These are phyloP conservation scores for Bertia moriformis DNA, from an alignment of 2,329 filamentous ascomycete genomes.

Conservation along the genomic window DNA sequence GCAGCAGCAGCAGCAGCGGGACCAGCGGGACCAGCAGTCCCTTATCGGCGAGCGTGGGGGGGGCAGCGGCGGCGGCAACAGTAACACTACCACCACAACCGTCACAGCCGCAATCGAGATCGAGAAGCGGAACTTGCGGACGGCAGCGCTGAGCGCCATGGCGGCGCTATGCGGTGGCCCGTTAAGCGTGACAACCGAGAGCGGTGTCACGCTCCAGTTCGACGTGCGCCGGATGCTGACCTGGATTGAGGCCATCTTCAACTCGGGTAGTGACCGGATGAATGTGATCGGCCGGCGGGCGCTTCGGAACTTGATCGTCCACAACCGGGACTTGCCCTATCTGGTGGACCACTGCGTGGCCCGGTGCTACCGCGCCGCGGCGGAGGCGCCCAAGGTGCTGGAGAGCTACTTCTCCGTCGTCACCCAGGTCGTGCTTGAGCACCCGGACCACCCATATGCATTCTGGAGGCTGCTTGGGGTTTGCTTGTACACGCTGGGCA, in stretches of 20 bases:
- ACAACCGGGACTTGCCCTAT: conserved; percentile 77
- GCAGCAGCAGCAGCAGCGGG: too few species aligned
- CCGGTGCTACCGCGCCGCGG: conserved; percentile 75
- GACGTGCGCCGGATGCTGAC: conserved; percentile 82
- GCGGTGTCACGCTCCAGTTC: conserved; percentile 72
- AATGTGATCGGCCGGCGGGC: conserved; percentile 80
- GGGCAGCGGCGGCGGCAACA: too few species aligned
- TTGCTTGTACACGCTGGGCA: conserved; percentile 82
- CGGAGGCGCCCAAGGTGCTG: conserved; percentile 67
- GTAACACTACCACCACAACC: too few species aligned
- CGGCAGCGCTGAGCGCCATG: conserved; percentile 87
- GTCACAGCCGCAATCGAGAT: conserved; percentile 88
- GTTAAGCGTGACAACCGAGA: conserved; percentile 76
- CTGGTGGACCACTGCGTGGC: conserved; percentile 80
- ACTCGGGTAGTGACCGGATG: conserved; percentile 76
- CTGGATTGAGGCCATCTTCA: conserved; percentile 94
- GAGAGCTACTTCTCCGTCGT: conserved; percentile 94
- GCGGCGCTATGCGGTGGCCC: conserved; percentile 77
- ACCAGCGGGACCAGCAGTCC: too few species aligned
- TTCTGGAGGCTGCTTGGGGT: conserved; percentile 86
- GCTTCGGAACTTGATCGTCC: conserved; percentile 73
- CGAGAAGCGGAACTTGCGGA: conserved; percentile 82
- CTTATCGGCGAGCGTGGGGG: conserved; percentile 59
- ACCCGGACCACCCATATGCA: conserved; percentile 66
- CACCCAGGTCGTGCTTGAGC: conserved; percentile 70